Percentiles rank a stretch among this genome's conserved stretches.
These are phyloP conservation scores for Aspergillus novoparasiticus DNA, from an alignment of 2,329 filamentous ascomycete species.

Conservation along the genomic window DNA sequence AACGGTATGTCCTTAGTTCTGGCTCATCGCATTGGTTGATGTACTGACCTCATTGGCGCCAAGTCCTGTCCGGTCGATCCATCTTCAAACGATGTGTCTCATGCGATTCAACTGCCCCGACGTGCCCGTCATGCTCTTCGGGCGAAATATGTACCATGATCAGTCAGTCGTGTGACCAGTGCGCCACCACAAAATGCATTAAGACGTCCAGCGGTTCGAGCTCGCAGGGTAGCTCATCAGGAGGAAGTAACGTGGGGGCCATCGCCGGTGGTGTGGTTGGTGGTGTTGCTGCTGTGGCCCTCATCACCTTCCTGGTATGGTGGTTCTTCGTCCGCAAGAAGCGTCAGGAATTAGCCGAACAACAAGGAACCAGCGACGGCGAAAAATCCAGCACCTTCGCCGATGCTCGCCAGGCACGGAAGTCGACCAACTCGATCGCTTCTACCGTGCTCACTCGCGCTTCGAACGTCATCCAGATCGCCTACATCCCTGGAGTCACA, in stretches of 20 bases:
- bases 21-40: conserved; percentile 1
- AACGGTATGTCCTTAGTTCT: conserved; percentile 22
- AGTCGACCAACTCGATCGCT: conserved; percentile 89
- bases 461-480: conserved; percentile 99
- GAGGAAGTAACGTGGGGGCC: conserved; percentile 72
- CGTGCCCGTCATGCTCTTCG: conserved; percentile 61
- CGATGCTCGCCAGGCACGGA: conserved; percentile 62
- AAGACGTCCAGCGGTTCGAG: conserved; percentile 39
- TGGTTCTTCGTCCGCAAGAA: conserved; percentile 82
- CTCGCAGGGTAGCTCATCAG: conserved; percentile 17
- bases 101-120: conserved; percentile 56
- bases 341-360: conserved; percentile 59
- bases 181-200: conserved; percentile 61
- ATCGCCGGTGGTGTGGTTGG: conserved; percentile 92
- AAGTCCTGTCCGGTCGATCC: conserved; percentile 27
- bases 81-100: conserved; percentile 53
- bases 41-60: not conserved
- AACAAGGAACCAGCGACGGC: conserved; percentile 52
- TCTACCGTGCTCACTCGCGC: conserved; percentile 93
- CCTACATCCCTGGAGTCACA: conserved; percentile 95
- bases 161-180: conserved; percentile 61
- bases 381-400: conserved; percentile 56
- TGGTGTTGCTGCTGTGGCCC: conserved; percentile 73
- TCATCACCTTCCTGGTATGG: conserved; percentile 80
- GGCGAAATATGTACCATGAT: conserved; percentile 63